Evolutionary conservation across 805 yeast species (phyloP), one percentile per base, ranked within the genome.

Genomic region (Geotrichum ghanense): DNA sequence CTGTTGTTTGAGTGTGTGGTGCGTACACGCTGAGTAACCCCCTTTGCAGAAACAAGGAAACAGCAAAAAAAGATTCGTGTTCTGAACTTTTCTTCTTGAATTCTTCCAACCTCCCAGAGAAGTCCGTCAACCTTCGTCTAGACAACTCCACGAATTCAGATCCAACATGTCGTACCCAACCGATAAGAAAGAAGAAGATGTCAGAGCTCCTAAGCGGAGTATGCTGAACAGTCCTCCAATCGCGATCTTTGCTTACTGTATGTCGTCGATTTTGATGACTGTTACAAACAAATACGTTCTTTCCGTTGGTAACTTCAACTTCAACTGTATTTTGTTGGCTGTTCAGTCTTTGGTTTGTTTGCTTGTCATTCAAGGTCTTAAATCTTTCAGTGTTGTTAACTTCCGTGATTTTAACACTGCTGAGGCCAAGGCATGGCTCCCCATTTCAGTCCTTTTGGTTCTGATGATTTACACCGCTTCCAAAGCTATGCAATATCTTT

Each of bases 201-300:
- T 39, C 14, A 5, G 25, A 24, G 42, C 42, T 39, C 42, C 42
- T 6, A 39, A 39, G 39, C 42, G 41, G 7, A 23, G 49, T 24
- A 42, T 45, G 10, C 50, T 47, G 40, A 64, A 64, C 57, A 61
- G 62, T 48, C 67, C 69, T 34, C 52, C 53, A n/a, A 56, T 61
- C 50, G 67, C 69, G 40, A 60, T 64, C 24, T 56, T 56, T 46
- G 51, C 62, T 31, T 92, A 92, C 78, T 92, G 99, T 74, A 72
- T 75, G 47, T 85, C 98, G 20, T 92, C 98, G 21, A 92, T 92
- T 56, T 70, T 92, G 64, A 92, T 92, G 98, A 92, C 98, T 24
- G 88, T 89, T 51, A 89, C 97, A 50, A 92, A 92, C 75, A 92
- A 92, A 70, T 90, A 81, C 62, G 97, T 92, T 50, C 83, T 92